Evolutionary conservation across 2,329 filamentous ascomycete genomes (phyloP), one percentile per base, ranked within the genome.

Genomic region (Trichoderma sp.): DNA sequence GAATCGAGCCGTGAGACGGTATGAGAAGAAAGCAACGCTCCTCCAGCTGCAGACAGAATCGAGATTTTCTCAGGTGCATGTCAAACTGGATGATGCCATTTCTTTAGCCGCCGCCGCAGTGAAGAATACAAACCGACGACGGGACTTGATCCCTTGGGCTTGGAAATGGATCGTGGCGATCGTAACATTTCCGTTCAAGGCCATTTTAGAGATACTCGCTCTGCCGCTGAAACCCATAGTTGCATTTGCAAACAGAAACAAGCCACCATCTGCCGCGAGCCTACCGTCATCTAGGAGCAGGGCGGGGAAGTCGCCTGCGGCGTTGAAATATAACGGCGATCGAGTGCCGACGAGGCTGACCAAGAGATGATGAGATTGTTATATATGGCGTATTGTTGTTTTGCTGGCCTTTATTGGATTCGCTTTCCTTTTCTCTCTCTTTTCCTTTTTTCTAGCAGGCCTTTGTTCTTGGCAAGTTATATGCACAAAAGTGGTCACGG

Each of bases 21-120:
- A 97, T 75, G 95, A 98, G 81, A 97, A 97, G 81, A 92, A 94
- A 74, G 89, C 91, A 5, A 91, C 91, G 0, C 83, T 94, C 8
- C 86, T 94, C 33, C 87, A 92, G 11, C 85, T 91, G 67, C 91
- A 95, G 75, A 92, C 90, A 3, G 93, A 97, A 72, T 87, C 89
- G 10, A 88, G 91, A 29, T 87, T 97, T 69, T 86, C 88, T 52
- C 86, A 89, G 24, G 83, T 97, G 5, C 92, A 97, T 72, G 83
- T 84, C 0, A 86, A 91, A 43, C 79, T 96, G 16, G 88, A 90
- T 71, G 94, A 97, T 75, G 91, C 93, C 4, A 86, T 97, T 57
- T 88, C 92, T 0, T 83, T 97, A n/a, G 92, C 93, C 3, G 91
- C 92, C 0, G 91, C 91, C 0, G 92, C 92, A 1, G 89, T 89